Conservation (phyloP, 2,329 filamentous ascomycete genomes). For the Botryosphaeria dothidea region DNA sequence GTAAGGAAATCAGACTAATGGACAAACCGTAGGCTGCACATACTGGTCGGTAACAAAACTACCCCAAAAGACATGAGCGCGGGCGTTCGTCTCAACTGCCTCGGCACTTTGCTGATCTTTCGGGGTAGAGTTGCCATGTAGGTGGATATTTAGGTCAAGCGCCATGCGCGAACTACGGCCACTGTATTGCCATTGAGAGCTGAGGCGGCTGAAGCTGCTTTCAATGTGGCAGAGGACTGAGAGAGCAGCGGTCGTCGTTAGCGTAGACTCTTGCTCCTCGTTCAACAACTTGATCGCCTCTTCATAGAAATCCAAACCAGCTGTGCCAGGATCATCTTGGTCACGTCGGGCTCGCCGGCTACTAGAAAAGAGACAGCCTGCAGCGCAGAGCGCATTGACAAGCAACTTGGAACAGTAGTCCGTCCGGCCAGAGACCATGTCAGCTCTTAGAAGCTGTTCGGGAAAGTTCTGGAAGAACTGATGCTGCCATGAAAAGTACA, state of each 20-base stretch:
- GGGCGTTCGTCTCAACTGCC: slow-evolving; percentile 11
- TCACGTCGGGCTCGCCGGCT: slow-evolving; percentile 14
- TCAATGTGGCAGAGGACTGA: slow-evolving; percentile 23
- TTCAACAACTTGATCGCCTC: slow-evolving; percentile 21
- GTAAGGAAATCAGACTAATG: background rate
- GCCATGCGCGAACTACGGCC: slow-evolving; percentile 24
- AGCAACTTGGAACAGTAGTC: slow-evolving; percentile 24
- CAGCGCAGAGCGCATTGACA: slow-evolving; percentile 25
- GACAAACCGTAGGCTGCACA: background rate
- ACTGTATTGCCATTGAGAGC: slow-evolving; percentile 22
- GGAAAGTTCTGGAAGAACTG: slow-evolving; percentile 25
- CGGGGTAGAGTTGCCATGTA: slow-evolving; percentile 9
- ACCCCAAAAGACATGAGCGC: slow-evolving; percentile 24
- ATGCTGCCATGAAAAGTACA: slow-evolving; percentile 27
- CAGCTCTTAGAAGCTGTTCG: slow-evolving; percentile 24
- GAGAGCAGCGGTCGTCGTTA: slow-evolving; percentile 22
- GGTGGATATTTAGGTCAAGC: slow-evolving; percentile 22
- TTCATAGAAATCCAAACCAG: slow-evolving; percentile 23
- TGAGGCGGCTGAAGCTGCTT: slow-evolving; percentile 20
- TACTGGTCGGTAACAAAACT: slow-evolving; percentile 25
- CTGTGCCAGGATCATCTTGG: slow-evolving; percentile 17
- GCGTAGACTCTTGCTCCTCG: slow-evolving; percentile 15
- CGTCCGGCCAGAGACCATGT: slow-evolving; percentile 19
- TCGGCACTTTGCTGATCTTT: slow-evolving; percentile 1
- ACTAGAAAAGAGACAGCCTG: slow-evolving; percentile 22